Evolutionary conservation across 441 rosid species (phyloP).

Genomic region (Populus hybrid): DNA sequence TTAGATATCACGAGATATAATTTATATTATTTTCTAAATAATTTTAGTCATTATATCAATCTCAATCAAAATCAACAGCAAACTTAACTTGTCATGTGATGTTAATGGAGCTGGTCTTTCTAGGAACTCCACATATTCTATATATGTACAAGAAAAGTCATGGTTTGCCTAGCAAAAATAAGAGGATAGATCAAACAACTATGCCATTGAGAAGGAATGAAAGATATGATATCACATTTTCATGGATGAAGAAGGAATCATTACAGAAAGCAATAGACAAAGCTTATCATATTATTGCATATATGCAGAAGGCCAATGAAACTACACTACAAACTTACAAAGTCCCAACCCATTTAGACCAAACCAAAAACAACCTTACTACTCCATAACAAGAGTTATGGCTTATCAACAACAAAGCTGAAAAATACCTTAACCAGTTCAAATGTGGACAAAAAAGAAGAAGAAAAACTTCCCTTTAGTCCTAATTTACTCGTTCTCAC

Average conservation of each 20-base stretch:
- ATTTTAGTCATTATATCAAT: too few species aligned
- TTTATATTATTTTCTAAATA: too few species aligned
- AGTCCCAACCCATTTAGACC: constrained; percentile 1
- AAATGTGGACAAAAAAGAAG: background rate
- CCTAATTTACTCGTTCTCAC: constrained; percentile 15
- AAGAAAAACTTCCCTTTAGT: background rate
- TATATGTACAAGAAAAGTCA: background rate
- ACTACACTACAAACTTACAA: background rate
- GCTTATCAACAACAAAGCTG: background rate
- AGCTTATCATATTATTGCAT: constrained; percentile 19
- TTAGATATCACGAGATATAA: too few species aligned
- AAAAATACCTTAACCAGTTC: background rate
- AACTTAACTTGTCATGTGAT: too few species aligned
- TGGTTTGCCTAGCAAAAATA: background rate
- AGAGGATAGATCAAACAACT: background rate
- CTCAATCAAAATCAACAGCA: too few species aligned
- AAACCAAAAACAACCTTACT: background rate
- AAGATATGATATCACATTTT: background rate
- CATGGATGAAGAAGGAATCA: background rate
- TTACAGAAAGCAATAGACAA: constrained; percentile 4
- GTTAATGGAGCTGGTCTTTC: too few species aligned
- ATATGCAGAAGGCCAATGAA: constrained; percentile 1
- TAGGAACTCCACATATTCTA: too few species aligned
- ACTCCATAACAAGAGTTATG: constrained; percentile 46
- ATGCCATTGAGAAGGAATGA: background rate